Conservation (phyloP, 768 basidiomycete genomes). For the Tremella fuciformis region DNA sequence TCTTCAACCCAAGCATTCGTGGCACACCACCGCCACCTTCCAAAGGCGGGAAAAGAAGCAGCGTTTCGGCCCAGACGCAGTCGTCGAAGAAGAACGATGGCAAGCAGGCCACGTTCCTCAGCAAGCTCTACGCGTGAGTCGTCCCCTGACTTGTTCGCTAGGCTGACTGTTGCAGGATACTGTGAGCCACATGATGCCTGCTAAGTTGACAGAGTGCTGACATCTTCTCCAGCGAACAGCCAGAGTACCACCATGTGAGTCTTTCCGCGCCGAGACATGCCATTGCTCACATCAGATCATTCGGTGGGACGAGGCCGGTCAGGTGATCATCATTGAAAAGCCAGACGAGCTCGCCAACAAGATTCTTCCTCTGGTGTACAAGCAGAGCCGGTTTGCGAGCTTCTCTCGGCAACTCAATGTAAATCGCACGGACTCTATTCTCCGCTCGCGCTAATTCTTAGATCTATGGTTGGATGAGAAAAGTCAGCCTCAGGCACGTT, state of each 20-base stretch:
- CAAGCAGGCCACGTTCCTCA: constrained; percentile 92
- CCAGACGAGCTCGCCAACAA: constrained; percentile 91
- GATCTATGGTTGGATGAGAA: constrained; percentile 99
- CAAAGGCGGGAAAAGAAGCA: constrained; percentile 13
- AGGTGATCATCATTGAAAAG: constrained; percentile 91
- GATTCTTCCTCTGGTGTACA: constrained; percentile 88
- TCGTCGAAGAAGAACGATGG: constrained; percentile 61
- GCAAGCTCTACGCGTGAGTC: constrained; percentile 90
- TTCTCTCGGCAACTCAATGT: constrained; percentile 98
- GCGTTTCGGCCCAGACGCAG: too few species aligned
- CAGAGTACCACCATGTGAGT: constrained; percentile 75
- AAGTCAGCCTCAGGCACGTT: constrained; percentile 80
- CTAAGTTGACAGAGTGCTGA: constrained; percentile 16
- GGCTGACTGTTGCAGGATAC: constrained; percentile 25
- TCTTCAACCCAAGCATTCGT: constrained; percentile 7
- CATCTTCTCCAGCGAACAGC: constrained; percentile 64
- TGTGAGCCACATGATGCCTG: constrained; percentile 23
- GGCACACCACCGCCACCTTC: background rate
- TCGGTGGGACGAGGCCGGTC: constrained; percentile 88
- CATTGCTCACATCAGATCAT: constrained; percentile 62
- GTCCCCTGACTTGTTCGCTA: background rate
- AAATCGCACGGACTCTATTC: constrained; percentile 48
- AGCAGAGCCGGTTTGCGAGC: constrained; percentile 94
- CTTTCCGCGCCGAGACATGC: background rate
- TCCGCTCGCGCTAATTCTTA: constrained; percentile 47